A percentile compares a stretch with the other conserved stretches of the same genome.
phyloP scores from a whole-genome alignment of 2,329 filamentous ascomycete genomes.

The Cryphonectria japonica region DNA sequence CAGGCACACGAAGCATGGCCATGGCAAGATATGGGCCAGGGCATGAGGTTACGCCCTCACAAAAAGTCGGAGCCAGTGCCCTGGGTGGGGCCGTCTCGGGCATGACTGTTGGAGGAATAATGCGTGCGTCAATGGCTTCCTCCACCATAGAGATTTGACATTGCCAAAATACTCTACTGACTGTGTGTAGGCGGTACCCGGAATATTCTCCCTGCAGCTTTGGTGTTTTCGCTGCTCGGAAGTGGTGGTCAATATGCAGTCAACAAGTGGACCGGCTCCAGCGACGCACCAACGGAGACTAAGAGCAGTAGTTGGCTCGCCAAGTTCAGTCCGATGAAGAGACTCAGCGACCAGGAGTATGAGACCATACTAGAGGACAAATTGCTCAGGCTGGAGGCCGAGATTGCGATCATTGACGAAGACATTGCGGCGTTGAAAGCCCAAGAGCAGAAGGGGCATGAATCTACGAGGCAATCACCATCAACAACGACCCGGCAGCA shows the following conservation, averaged over 20 bases:
- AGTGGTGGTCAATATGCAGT: conserved; percentile 38
- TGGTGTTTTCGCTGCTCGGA: conserved; percentile 49
- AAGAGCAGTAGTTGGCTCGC: conserved; percentile 45
- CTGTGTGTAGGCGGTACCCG: conserved; percentile 51
- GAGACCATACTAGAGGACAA: conserved; percentile 71
- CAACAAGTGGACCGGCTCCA: conserved; percentile 27
- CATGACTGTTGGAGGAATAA: conserved; percentile 60
- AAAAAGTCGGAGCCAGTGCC: conserved; percentile 69
- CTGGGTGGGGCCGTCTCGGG: conserved; percentile 69
- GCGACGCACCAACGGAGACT: background rate
- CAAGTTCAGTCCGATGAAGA: conserved; percentile 73
- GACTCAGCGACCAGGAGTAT: conserved; percentile 74
- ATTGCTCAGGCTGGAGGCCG: conserved; percentile 70
- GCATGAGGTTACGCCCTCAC: conserved; percentile 55
- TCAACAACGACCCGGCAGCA: background rate
- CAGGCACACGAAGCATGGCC: conserved; percentile 38
- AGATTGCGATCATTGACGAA: conserved; percentile 80
- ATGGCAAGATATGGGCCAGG: conserved; percentile 54
- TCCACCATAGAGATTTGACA: no score
- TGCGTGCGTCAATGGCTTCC: conserved; percentile 47
- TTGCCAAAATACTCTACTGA: background rate
- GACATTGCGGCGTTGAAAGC: conserved; percentile 58
- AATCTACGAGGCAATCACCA: background rate
- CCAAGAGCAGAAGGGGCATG: conserved; percentile 11
- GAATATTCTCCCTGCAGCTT: conserved; percentile 55